Conservation (phyloP, 495 filamentous ascomycete genomes). For the Trichocladium uniseriatum region DNA sequence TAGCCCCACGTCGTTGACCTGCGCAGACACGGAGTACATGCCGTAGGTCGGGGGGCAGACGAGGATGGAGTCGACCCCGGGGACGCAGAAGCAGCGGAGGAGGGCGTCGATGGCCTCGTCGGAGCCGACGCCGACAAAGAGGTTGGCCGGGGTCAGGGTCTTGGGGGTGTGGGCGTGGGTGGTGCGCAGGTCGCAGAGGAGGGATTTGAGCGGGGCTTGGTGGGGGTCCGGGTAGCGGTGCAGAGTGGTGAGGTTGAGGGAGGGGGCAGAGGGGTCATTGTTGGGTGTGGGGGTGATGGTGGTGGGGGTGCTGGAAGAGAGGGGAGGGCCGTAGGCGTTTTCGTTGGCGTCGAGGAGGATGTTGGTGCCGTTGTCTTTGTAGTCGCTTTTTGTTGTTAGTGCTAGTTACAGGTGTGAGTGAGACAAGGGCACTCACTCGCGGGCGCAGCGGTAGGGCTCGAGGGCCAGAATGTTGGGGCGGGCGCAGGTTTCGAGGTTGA, state of each 20-base stretch:
- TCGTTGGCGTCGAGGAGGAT: constrained; percentile 96
- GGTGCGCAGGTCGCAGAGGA: constrained; percentile 81
- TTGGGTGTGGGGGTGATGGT: constrained; percentile 17
- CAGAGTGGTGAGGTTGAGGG: constrained; percentile 65
- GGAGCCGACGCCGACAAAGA: constrained; percentile 91
- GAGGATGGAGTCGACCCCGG: constrained; percentile 79
- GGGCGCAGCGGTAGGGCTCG: constrained; percentile 74
- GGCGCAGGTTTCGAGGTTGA: constrained; percentile 72
- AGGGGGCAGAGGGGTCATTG: constrained; percentile 27
- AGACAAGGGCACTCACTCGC: constrained; percentile 53
- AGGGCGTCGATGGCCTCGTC: constrained; percentile 96
- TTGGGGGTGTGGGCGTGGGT: constrained; percentile 69
- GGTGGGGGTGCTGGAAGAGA: constrained; percentile 21
- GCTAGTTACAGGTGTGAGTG: constrained; percentile 23
- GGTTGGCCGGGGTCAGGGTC: constrained; percentile 65
- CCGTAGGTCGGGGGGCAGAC: constrained; percentile 96
- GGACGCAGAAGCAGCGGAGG: constrained; percentile 82
- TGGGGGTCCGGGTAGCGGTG: constrained; percentile 97
- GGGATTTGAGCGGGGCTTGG: constrained; percentile 74
- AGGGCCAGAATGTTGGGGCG: constrained; percentile 74
- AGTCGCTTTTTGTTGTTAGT: constrained; percentile 56
- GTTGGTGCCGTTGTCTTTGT: constrained; percentile 97
- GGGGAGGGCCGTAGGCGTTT: constrained; percentile 82
- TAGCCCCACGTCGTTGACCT: constrained; percentile 82
- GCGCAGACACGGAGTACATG: constrained; percentile 92